Evolutionary conservation across 331 rosid genomes (phyloP).

Genomic region (Malus hybrid): DNA sequence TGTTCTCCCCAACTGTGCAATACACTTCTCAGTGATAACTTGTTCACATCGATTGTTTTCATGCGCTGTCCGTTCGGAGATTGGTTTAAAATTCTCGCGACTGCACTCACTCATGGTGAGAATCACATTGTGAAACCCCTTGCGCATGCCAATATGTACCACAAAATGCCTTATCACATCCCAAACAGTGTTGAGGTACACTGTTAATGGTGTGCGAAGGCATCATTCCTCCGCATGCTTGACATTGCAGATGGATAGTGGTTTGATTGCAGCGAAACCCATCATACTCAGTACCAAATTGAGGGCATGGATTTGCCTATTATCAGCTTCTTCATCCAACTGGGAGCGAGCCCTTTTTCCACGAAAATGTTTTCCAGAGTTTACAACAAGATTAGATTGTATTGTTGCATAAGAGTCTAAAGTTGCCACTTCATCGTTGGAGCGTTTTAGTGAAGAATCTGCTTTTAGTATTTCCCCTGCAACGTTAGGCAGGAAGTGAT

Average conservation of each 20-base stretch:
- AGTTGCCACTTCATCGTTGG: too few relatives aligned
- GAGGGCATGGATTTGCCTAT: too few relatives aligned
- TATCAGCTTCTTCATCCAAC: conserved; percentile 14
- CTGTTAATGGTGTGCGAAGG: too few relatives aligned
- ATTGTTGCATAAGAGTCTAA: too few relatives aligned
- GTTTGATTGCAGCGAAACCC: too few relatives aligned
- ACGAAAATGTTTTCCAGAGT: not conserved
- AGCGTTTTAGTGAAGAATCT: too few relatives aligned
- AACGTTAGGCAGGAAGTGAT: too few relatives aligned
- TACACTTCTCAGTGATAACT: conserved; percentile 63
- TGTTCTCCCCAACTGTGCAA: conserved; percentile 74
- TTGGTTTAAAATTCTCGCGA: conserved; percentile 54
- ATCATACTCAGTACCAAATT: too few relatives aligned
- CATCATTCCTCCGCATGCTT: too few relatives aligned
- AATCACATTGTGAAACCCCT: conserved; percentile 30
- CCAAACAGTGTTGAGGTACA: too few relatives aligned
- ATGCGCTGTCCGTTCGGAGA: conserved; percentile 53
- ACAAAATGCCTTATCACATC: conserved; percentile 80
- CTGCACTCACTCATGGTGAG: conserved; percentile 48
- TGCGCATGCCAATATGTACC: conserved; percentile 76
- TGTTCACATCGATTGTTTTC: conserved; percentile 75
- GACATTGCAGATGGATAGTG: too few relatives aligned
- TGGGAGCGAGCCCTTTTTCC: conserved; percentile 30
- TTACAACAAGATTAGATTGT: conserved; percentile 25
- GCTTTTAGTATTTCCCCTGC: too few relatives aligned